Conservation (phyloP, 2,329 filamentous ascomycete species). For the Coniella vitis region DNA sequence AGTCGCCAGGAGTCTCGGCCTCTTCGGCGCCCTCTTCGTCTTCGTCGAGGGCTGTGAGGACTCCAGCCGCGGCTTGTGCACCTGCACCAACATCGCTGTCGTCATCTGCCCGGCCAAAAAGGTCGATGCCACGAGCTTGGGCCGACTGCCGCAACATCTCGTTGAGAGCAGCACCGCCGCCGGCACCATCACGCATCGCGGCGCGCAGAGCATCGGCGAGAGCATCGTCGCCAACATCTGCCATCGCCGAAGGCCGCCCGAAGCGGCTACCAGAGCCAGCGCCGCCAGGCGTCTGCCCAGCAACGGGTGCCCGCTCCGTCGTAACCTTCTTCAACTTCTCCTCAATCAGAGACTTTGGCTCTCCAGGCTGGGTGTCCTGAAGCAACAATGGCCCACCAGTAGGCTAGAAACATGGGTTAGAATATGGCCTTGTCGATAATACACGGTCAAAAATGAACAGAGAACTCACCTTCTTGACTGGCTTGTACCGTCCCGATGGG, state of each 20-base stretch:
- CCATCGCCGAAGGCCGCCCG: slow-evolving; percentile 11
- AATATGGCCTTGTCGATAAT: slow-evolving; percentile 15
- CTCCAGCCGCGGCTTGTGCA: slow-evolving; percentile 67
- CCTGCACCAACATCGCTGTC: slow-evolving; percentile 31
- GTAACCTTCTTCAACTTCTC: slow-evolving; percentile 83
- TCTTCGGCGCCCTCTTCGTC: slow-evolving; percentile 69
- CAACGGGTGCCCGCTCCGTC: slow-evolving; percentile 54
- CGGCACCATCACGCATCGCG: slow-evolving; percentile 26
- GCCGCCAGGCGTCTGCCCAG: slow-evolving; percentile 27
- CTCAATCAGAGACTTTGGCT: slow-evolving; percentile 76
- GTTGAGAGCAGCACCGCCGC: slow-evolving; percentile 31
- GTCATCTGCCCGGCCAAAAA: slow-evolving; percentile 17
- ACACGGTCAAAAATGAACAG: slow-evolving; percentile 1
- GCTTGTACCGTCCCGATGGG: slow-evolving; percentile 82
- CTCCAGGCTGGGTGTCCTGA: slow-evolving; percentile 71
- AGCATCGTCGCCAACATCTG: slow-evolving; percentile 16
- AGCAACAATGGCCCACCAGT: slow-evolving; percentile 93
- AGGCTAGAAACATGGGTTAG: slow-evolving; percentile 53
- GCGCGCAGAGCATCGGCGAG: slow-evolving; percentile 22
- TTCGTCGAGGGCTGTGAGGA: slow-evolving; percentile 83
- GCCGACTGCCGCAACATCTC: slow-evolving; percentile 36
- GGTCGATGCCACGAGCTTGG: slow-evolving; percentile 22
- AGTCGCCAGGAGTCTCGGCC: slow-evolving; percentile 61
- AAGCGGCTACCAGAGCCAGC: slow-evolving; percentile 23
- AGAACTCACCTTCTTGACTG: slow-evolving; percentile 69